Conservation (phyloP, 2,329 filamentous ascomycete genomes). For the Pseudogymnoascus pannorum region DNA sequence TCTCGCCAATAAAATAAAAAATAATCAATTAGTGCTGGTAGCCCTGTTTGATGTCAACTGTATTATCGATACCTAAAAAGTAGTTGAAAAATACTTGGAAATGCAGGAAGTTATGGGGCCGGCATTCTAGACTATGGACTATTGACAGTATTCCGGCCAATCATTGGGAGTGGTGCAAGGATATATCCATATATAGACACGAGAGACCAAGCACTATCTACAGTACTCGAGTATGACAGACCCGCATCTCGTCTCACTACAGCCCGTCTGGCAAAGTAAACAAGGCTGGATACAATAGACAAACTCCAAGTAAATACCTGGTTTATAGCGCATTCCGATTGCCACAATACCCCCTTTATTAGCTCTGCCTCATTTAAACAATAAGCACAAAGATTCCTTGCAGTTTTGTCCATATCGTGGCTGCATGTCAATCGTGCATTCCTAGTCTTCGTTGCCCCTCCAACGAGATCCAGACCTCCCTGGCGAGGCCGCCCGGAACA, state of each 20-base stretch:
- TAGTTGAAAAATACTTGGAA: background rate
- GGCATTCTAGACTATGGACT: background rate
- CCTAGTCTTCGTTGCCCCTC: background rate
- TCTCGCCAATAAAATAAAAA: background rate
- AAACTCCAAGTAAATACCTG: background rate
- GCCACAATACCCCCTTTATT: background rate
- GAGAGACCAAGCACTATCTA: background rate
- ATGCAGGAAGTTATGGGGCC: background rate
- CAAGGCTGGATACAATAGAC: background rate
- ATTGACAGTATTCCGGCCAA: background rate
- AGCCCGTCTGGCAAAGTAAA: background rate
- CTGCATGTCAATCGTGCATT: background rate
- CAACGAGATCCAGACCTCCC: background rate
- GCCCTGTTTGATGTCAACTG: background rate
- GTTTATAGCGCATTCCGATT: background rate
- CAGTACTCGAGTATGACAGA: slow-evolving; percentile 1
- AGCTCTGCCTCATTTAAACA: background rate
- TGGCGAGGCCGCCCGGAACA: background rate
- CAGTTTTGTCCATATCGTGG: background rate
- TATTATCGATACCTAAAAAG: background rate
- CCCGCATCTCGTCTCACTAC: background rate
- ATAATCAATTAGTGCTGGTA: background rate
- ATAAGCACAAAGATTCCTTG: background rate
- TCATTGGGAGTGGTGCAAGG: background rate
- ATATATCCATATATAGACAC: slow-evolving; percentile 8